These are phyloP conservation scores for Candida orba DNA, from an alignment of 805 yeast genomes.

Conservation along the genomic window DNA sequence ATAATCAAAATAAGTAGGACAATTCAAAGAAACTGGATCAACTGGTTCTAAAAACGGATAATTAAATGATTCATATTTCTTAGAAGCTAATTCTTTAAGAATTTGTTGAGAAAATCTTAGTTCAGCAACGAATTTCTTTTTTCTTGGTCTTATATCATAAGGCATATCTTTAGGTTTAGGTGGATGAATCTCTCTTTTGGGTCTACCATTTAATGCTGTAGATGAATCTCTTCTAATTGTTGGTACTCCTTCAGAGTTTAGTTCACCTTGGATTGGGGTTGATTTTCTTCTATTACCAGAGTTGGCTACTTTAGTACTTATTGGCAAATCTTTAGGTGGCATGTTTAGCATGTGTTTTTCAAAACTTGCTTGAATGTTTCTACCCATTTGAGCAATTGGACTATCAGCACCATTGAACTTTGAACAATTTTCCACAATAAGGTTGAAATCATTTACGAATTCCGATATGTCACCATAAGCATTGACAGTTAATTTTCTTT, in stretches of 20 bases:
- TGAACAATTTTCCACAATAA: constrained; percentile 78
- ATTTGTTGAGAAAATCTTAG: constrained; percentile 78
- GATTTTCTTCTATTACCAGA: constrained; percentile 19
- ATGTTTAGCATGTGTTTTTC: constrained; percentile 88
- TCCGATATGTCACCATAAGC: constrained; percentile 69
- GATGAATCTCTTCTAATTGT: constrained; percentile 68
- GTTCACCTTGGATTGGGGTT: constrained; percentile 24
- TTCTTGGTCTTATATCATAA: constrained; percentile 83
- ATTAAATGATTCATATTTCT: constrained; percentile 77
- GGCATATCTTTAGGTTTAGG: constrained; percentile 93
- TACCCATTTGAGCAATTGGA: constrained; percentile 85
- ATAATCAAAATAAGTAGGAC: constrained; percentile 83
- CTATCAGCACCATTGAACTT: constrained; percentile 82
- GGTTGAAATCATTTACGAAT: constrained; percentile 69
- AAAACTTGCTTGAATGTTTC: constrained; percentile 83
- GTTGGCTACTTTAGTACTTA: constrained; percentile 4
- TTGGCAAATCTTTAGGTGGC: constrained; percentile 56
- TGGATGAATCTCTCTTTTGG: constrained; percentile 93
- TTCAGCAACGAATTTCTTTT: constrained; percentile 86
- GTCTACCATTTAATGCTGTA: constrained; percentile 62
- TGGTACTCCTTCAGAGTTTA: constrained; percentile 44
- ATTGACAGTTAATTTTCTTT: constrained; percentile 60
- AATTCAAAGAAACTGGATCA: constrained; percentile 87
- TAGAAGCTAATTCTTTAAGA: constrained; percentile 71
- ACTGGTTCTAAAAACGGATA: constrained; percentile 93